Conservation (phyloP, 2,329 filamentous ascomycete species). For the Ophiostoma ulmi region DNA sequence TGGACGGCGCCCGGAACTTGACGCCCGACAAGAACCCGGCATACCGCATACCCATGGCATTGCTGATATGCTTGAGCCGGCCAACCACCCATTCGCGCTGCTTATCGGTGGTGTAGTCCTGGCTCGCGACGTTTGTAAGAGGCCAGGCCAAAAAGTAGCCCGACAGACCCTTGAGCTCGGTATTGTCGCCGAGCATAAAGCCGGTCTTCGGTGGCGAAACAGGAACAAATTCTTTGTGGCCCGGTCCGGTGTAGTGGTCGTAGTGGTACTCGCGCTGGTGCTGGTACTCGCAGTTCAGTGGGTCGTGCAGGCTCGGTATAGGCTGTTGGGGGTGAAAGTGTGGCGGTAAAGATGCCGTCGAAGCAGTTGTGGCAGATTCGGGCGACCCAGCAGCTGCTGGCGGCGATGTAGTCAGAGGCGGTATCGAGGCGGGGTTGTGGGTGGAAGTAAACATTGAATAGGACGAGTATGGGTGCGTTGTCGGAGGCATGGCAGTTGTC, state of each 20-base stretch:
- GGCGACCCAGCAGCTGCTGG: background rate
- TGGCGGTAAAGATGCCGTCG: background rate
- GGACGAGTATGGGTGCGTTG: background rate
- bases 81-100: constrained; percentile 54
- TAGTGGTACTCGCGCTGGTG: background rate
- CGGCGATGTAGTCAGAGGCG: background rate
- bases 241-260: background rate
- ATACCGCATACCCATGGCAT: constrained; percentile 54
- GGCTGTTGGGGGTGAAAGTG: background rate
- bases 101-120: constrained; percentile 56
- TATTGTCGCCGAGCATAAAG: constrained; percentile 48
- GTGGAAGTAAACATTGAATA: background rate
- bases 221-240: background rate
- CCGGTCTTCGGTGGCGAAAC: constrained; percentile 30
- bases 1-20: constrained; percentile 55
- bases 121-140: constrained; percentile 48
- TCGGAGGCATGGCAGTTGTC: background rate
- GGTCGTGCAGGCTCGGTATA: background rate
- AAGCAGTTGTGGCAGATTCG: background rate
- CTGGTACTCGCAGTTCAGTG: background rate
- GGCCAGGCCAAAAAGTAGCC: constrained; percentile 59
- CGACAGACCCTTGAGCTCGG: constrained; percentile 49
- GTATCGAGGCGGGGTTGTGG: background rate
- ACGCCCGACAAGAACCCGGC: constrained; percentile 51
- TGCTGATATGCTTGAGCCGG: constrained; percentile 50